Evolutionary conservation across 768 basidiomycete genomes (phyloP).

Genomic region (Paxillus ammoniavirescens): DNA sequence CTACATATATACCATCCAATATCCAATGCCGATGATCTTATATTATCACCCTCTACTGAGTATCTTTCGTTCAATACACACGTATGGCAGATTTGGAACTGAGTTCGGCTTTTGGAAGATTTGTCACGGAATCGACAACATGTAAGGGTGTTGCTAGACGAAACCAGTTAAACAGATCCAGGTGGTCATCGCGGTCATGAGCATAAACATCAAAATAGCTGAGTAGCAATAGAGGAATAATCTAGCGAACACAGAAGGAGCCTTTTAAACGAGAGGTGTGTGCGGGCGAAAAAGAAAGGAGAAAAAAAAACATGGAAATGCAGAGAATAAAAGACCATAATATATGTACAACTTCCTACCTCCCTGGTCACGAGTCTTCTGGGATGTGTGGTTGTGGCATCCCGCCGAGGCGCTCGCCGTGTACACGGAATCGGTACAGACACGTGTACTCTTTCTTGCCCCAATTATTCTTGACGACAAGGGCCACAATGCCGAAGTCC

Average conservation of each 20-base stretch:
- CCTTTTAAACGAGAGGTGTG: constrained; percentile 7
- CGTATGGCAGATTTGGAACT: too few relatives aligned
- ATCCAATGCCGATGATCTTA: neutral
- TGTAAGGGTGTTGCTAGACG: neutral
- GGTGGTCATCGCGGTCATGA: constrained; percentile 25
- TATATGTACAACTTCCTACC: constrained; percentile 9
- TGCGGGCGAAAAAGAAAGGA: neutral
- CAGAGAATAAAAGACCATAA: constrained; percentile 5
- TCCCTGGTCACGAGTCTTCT: constrained; percentile 15
- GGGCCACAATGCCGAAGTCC: constrained; percentile 82
- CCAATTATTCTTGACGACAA: constrained; percentile 85
- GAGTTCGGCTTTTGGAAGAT: too few relatives aligned
- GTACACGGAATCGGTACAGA: constrained; percentile 82
- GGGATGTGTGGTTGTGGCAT: constrained; percentile 35
- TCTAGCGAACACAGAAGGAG: constrained; percentile 12
- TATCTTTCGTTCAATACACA: neutral
- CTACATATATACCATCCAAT: neutral
- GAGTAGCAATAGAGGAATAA: constrained; percentile 24
- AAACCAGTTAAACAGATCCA: constrained; percentile 2
- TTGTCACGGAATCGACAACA: too few relatives aligned
- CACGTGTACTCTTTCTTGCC: constrained; percentile 83
- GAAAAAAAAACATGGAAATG: neutral
- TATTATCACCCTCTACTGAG: too few relatives aligned
- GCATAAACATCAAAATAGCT: constrained; percentile 10
- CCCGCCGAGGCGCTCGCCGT: constrained; percentile 56